Base-by-base conservation (phyloP, 192 early-diverging fungal genomes). In the Coemansia sp. region DNA sequence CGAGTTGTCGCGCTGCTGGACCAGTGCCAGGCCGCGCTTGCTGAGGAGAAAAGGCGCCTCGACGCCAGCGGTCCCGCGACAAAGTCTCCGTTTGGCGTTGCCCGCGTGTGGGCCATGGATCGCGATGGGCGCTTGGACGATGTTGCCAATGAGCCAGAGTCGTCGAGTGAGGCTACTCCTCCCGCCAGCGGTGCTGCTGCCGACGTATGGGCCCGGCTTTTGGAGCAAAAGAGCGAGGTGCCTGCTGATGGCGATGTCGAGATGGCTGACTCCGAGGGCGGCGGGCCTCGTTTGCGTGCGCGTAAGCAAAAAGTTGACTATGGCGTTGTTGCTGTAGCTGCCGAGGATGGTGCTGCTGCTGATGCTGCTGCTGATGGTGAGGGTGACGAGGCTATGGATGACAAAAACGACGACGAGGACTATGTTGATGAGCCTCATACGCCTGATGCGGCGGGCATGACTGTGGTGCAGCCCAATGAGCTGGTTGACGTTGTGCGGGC, bases 261-360 rank as follows among this genome's bases (percentile, higher is more conserved):
- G 36, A 22, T 74, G 50, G 31, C 62, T 15, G 38, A 50, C 4
- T 69, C 66, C 16, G 64, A 69, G 16, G 57, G 62, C 2, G 46
- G 64, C 20, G 76, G 76, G n/a, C 76, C 68, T 24, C 27, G 31
- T 43, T 29, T 82, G 62, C 80, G 80, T 3, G 58, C 34, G 34
- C 80, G 80, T 5, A 74, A 72, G 61, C 71, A 39, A 57, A 82
- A 78, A 43, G 65, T 82, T 36, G 68, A 82, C 50, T 82, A 82
- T 29, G 44, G 22, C 8, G 39, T 34, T 33, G 39, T 34, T 33
- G 31, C 27, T 13, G 24, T 44, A 3, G 16, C 29, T 7, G 10
- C 12, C 1, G 69, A 71, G 40, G 39, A 73, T 39, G 38, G 7
- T 0, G 49, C 64, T 7, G 27, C 27, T 27, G 27, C 27, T 27